Percentiles rank a stretch among this genome's conserved stretches.
Evolutionary conservation across 345 rosid genomes (phyloP).

Genomic region (Salix suchowensis): DNA sequence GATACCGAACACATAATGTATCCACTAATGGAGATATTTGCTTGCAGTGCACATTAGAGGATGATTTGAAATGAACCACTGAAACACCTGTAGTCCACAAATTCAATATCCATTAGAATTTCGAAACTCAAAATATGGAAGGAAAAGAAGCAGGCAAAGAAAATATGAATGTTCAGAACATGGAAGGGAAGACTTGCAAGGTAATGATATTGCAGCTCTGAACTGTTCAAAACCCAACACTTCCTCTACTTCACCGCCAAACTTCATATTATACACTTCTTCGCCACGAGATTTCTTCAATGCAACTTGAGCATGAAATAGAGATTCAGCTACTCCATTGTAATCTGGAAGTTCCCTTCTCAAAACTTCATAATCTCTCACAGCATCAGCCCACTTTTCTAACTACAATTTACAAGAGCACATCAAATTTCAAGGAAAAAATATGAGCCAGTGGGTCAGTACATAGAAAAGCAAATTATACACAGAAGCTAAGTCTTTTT

Average conservation of each 20-base stretch:
- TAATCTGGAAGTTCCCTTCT: slow-evolving; percentile 76
- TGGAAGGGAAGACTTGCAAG: slow-evolving; percentile 38
- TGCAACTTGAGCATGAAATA: slow-evolving; percentile 90
- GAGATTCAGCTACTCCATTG: slow-evolving; percentile 76
- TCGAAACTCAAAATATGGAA: background rate
- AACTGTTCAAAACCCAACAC: slow-evolving; percentile 68
- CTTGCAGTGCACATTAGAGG: slow-evolving; percentile 69
- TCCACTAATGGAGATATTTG: slow-evolving; percentile 77
- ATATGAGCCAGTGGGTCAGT: background rate
- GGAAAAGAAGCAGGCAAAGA: background rate
- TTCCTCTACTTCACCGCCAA: slow-evolving; percentile 92
- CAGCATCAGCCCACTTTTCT: slow-evolving; percentile 87
- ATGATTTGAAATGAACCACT: slow-evolving; percentile 59
- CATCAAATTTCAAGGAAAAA: background rate
- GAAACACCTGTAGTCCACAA: slow-evolving; percentile 54
- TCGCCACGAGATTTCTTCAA: slow-evolving; percentile 90
- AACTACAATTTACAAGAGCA: slow-evolving; percentile 39
- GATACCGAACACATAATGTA: slow-evolving; percentile 70
- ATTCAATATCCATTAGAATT: background rate
- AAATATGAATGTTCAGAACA: background rate
- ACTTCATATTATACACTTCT: slow-evolving; percentile 85
- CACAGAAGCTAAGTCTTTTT: background rate
- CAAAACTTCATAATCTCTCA: slow-evolving; percentile 75
- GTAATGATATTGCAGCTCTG: slow-evolving; percentile 68
- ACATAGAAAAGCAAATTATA: background rate